Evolutionary conservation across 169 alveolate species (phyloP).

Genomic region (Babesia gibsoni): DNA sequence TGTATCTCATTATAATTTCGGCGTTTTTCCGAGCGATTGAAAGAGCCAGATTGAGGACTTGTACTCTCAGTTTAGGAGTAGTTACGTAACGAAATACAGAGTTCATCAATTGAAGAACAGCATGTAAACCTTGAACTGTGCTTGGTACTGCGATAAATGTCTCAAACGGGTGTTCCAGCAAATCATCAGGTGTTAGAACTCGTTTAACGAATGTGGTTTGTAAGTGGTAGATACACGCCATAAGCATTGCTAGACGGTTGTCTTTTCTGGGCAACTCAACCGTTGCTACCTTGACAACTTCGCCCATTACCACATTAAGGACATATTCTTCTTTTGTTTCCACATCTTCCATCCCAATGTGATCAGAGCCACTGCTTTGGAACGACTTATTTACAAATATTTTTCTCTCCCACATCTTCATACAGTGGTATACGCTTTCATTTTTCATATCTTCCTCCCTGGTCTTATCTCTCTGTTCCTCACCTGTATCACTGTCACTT

Average conservation of each 20-base stretch:
- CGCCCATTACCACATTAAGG: slow-evolving; percentile 50
- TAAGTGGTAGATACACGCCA: slow-evolving; percentile 15
- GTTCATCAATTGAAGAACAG: slow-evolving; percentile 14
- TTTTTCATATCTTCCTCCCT: neutral
- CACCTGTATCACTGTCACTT: neutral
- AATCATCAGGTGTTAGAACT: slow-evolving; percentile 11
- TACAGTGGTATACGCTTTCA: neutral
- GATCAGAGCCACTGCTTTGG: neutral
- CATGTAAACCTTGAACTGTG: slow-evolving; percentile 8
- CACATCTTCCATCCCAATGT: neutral
- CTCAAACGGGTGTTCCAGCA: slow-evolving; percentile 11
- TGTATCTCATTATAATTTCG: neutral
- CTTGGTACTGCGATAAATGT: slow-evolving; percentile 23
- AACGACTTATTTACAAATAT: neutral
- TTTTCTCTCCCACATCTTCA: slow-evolving; percentile 17
- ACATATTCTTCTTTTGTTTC: slow-evolving; percentile 14
- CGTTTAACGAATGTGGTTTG: slow-evolving; percentile 10
- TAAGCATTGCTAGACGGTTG: slow-evolving; percentile 27
- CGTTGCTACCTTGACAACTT: slow-evolving; percentile 28
- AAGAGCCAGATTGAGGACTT: neutral
- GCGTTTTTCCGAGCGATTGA: neutral
- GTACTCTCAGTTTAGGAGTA: slow-evolving; percentile 5
- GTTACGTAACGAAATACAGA: slow-evolving; percentile 1
- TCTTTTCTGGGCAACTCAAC: slow-evolving; percentile 16
- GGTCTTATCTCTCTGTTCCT: neutral